Evolutionary conservation across 2,329 filamentous ascomycete genomes (phyloP).

Genomic region (Ceratocystis smalleyi): DNA sequence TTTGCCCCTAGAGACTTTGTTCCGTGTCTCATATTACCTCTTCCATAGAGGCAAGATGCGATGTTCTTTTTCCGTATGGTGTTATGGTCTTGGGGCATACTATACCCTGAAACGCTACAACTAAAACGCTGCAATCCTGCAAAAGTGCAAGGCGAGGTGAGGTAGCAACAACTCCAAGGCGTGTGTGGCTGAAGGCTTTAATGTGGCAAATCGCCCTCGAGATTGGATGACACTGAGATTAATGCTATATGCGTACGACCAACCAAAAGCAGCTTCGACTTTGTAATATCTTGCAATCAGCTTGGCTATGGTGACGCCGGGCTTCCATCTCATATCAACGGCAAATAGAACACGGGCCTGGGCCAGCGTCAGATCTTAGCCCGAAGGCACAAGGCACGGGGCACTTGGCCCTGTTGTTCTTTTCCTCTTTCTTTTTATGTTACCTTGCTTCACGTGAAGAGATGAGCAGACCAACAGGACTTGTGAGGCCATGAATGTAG

Average conservation of each 20-base stretch:
- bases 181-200: background rate
- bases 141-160: background rate
- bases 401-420: background rate
- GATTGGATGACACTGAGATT: background rate
- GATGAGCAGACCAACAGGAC: background rate
- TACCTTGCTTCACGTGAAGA: background rate
- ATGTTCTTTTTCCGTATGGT: background rate
- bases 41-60: too few relatives aligned
- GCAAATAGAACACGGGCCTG: background rate
- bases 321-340: constrained; percentile 5
- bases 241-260: background rate
- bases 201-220: background rate
- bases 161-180: background rate
- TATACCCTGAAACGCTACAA: too few relatives aligned
- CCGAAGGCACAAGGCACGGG: background rate
- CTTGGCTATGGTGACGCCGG: background rate
- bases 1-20: background rate
- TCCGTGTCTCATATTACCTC: background rate
- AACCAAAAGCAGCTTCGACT: too few relatives aligned
- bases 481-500: background rate
- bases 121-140: background rate
- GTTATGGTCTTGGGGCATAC: background rate
- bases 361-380: background rate
- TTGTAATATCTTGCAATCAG: background rate
- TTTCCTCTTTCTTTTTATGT: background rate